Evolutionary conservation across 106 monocot genomes (phyloP).

Genomic region (Alisma plantagoaquatica): DNA sequence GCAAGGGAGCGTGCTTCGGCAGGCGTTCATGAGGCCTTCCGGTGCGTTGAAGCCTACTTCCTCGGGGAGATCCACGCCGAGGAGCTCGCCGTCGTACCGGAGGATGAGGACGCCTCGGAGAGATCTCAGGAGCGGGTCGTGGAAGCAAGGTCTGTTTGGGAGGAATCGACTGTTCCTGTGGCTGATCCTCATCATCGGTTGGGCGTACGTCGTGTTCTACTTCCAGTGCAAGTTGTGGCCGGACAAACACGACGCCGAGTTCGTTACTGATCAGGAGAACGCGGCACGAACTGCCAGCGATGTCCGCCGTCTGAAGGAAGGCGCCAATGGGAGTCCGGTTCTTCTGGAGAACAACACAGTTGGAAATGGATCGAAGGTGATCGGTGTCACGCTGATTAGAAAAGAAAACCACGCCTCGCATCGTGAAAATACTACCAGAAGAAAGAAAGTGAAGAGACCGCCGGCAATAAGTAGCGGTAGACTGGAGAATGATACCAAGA

Average conservation of each 20-base stretch:
- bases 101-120: constrained; percentile 41
- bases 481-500: constrained; percentile 5
- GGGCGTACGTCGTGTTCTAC: constrained; percentile 72
- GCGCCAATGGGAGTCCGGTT: not conserved
- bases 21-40: constrained; percentile 15
- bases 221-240: constrained; percentile 71
- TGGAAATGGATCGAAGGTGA: constrained; percentile 6
- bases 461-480: not conserved
- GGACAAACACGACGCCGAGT: constrained; percentile 38
- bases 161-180: constrained; percentile 56
- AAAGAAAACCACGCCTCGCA: constrained; percentile 14
- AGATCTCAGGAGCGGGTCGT: constrained; percentile 22
- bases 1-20: constrained; percentile 23
- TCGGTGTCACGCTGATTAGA: constrained; percentile 18
- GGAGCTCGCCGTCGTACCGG: constrained; percentile 47
- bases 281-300: too few relatives aligned
- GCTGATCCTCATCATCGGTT: constrained; percentile 50
- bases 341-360: constrained; percentile 1
- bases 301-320: constrained; percentile 42
- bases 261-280: too few relatives aligned
- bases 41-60: constrained; percentile 36
- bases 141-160: constrained; percentile 32
- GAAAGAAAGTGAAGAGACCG: constrained; percentile 1
- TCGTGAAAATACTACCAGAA: constrained; percentile 5
- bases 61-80: constrained; percentile 44